Evolutionary conservation across 306 rosid species (phyloP).

Genomic region (Cyclanthera cordifolia): DNA sequence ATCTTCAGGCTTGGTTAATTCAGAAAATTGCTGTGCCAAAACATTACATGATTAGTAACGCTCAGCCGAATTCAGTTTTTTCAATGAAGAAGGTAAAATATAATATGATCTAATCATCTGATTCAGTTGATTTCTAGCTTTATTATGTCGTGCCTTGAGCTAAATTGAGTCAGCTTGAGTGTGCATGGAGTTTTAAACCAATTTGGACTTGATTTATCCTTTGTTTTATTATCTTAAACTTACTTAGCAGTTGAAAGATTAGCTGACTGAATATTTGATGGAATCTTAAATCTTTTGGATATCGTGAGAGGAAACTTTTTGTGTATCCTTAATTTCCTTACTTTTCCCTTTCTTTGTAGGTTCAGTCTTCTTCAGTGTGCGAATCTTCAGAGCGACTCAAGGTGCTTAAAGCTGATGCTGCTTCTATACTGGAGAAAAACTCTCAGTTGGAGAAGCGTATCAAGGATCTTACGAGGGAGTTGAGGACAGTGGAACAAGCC

Average conservation of each 20-base stretch:
- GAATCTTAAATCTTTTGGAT: background rate
- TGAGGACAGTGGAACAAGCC: constrained; percentile 54
- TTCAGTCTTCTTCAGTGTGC: constrained; percentile 30
- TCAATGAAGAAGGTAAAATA: background rate
- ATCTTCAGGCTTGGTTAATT: background rate
- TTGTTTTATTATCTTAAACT: background rate
- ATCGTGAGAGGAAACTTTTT: background rate
- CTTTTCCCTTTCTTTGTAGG: constrained; percentile 25
- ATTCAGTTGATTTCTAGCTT: background rate
- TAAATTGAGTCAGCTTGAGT: background rate
- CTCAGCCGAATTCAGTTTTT: background rate
- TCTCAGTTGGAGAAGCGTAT: constrained; percentile 39
- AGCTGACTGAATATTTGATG: background rate
- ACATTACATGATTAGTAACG: background rate
- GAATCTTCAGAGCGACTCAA: constrained; percentile 39
- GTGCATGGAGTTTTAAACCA: too few species aligned
- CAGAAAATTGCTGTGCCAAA: background rate
- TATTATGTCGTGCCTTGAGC: background rate
- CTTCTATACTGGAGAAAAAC: constrained; percentile 36
- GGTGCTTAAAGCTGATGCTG: constrained; percentile 38
- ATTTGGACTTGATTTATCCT: too few species aligned
- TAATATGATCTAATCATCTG: background rate
- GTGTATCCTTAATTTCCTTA: background rate
- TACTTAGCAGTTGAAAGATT: background rate
- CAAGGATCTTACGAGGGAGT: constrained; percentile 35